Conservation (phyloP, 75 land plant genomes). For the Picea sitchensis region DNA sequence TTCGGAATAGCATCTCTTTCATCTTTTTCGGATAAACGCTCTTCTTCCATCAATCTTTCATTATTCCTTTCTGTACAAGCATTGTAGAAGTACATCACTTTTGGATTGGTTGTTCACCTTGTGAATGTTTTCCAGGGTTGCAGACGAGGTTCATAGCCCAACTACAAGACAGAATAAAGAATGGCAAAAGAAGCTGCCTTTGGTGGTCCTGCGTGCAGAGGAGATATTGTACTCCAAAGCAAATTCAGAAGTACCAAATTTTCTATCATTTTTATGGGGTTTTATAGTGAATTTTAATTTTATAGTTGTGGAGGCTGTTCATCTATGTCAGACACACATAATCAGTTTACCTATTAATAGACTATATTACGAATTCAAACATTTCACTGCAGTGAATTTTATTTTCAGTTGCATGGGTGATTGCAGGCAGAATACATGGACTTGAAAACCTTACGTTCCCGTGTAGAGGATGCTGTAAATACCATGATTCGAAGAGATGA, state of each 20-base stretch:
- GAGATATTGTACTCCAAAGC: slow-evolving; percentile 96
- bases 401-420: neutral
- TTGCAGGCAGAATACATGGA: slow-evolving; percentile 79
- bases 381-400: neutral
- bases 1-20: neutral
- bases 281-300: neutral
- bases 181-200: slow-evolving; percentile 91
- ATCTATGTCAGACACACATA: neutral
- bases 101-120: neutral
- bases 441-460: slow-evolving; percentile 51
- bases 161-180: slow-evolving; percentile 72
- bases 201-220: slow-evolving; percentile 81
- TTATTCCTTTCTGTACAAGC: neutral
- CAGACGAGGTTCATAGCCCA: slow-evolving; percentile 56
- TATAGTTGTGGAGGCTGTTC: neutral
- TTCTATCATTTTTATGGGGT: slow-evolving; percentile 3
- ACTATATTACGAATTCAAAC: neutral
- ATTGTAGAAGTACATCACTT: neutral
- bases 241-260: slow-evolving; percentile 63
- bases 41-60: neutral
- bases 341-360: neutral
- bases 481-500: slow-evolving; percentile 82
- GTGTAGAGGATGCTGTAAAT: slow-evolving; percentile 75
- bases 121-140: slow-evolving; percentile 36
- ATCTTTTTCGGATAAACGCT: neutral